Evolutionary conservation across 805 yeast genomes (phyloP).

Genomic region (Kodamaea hsintzibuensis): DNA sequence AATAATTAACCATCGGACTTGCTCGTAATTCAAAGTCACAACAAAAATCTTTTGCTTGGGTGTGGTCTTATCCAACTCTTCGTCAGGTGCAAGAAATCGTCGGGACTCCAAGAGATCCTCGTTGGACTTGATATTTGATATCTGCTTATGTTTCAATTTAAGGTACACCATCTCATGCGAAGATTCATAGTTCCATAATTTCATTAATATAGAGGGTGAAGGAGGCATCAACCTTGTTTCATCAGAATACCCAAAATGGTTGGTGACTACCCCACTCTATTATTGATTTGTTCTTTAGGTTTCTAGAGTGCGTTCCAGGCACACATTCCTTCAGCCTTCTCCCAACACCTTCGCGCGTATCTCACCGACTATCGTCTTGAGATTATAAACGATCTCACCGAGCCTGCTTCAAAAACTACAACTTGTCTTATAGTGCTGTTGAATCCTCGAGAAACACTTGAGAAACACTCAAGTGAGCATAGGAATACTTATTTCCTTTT

Average conservation of each 20-base stretch:
- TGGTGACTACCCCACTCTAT: not conserved
- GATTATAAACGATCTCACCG: not conserved
- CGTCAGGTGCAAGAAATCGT: too few species aligned
- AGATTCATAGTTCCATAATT: not conserved
- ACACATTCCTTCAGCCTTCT: not conserved
- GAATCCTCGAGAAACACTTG: not conserved
- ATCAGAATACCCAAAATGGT: not conserved
- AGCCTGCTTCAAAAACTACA: not conserved
- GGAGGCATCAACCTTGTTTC: not conserved
- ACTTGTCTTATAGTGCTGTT: too few species aligned
- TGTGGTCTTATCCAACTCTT: not conserved
- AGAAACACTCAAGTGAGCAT: too few species aligned
- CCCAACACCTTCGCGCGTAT: not conserved
- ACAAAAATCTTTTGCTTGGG: not conserved
- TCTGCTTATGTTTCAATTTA: too few species aligned
- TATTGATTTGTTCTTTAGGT: not conserved
- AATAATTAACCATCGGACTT: not conserved
- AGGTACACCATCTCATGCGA: not conserved
- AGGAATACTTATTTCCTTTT: not conserved
- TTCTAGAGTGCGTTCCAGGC: not conserved
- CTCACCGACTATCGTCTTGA: not conserved
- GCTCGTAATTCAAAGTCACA: not conserved
- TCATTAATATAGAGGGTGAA: not conserved
- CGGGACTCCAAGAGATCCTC: too few species aligned
- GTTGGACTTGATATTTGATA: too few species aligned